Evolutionary conservation across 257 asterid genomes (phyloP).

Genomic region (Echium plantagineum): DNA sequence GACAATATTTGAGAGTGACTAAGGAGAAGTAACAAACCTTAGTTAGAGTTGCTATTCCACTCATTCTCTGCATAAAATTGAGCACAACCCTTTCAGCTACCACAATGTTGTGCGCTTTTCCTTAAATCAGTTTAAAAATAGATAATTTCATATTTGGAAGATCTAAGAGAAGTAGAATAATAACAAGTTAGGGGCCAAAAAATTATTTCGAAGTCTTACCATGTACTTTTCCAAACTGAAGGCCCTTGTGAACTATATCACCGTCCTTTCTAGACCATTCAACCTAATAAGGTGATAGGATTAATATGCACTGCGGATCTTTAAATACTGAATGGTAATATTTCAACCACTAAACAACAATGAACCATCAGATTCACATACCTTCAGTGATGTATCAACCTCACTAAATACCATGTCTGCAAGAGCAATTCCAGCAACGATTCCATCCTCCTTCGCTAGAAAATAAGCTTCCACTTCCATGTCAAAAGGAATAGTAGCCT

Average conservation of each 20-base stretch:
- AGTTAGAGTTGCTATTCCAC: conserved; percentile 95
- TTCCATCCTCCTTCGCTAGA: conserved; percentile 89
- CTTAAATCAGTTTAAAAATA: conserved; percentile 27
- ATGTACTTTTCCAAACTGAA: conserved; percentile 78
- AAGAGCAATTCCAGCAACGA: conserved; percentile 82
- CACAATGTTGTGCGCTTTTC: conserved; percentile 79
- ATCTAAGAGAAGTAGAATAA: conserved; percentile 1
- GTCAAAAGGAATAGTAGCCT: conserved; percentile 82
- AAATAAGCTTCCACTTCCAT: conserved; percentile 87
- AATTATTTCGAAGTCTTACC: conserved; percentile 31
- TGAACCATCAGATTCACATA: conserved; percentile 12
- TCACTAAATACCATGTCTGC: conserved; percentile 81
- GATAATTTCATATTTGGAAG: conserved; percentile 4
- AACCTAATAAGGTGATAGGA: conserved; percentile 28
- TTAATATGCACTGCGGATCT: too few species aligned
- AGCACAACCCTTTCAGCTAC: conserved; percentile 96
- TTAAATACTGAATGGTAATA: too few species aligned
- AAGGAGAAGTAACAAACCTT: conserved; percentile 36
- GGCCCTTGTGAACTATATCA: conserved; percentile 70
- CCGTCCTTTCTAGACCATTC: conserved; percentile 82
- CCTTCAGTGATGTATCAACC: conserved; percentile 86
- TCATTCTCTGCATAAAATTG: conserved; percentile 98
- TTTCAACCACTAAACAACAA: not conserved
- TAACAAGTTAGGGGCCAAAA: not conserved
- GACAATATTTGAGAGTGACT: conserved; percentile 3